Percentiles rank a stretch among this genome's conserved stretches.
These are phyloP conservation scores for Crithidia brevicula DNA, from an alignment of 208 protist species.

Conservation along the genomic window DNA sequence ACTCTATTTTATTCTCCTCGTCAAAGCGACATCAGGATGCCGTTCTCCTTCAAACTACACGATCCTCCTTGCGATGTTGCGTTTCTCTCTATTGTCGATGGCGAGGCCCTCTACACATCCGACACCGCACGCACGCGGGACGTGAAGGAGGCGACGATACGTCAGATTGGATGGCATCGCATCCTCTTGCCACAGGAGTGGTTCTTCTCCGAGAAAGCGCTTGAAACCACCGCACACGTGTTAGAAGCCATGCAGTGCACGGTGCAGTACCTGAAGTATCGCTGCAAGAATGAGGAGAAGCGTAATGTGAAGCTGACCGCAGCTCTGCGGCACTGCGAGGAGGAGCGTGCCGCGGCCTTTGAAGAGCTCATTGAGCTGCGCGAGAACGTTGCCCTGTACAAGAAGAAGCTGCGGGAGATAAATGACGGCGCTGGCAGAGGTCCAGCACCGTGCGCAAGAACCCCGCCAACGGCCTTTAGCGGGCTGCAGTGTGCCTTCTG, in stretches of 20 bases:
- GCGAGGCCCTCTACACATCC: slow-evolving; percentile 59
- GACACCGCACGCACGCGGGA: slow-evolving; percentile 31
- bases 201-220: slow-evolving; percentile 57
- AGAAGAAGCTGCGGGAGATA: slow-evolving; percentile 28
- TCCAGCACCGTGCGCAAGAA: background rate
- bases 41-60: slow-evolving; percentile 61
- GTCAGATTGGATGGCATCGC: slow-evolving; percentile 70
- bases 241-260: slow-evolving; percentile 76
- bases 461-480: background rate
- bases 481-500: slow-evolving; percentile 55
- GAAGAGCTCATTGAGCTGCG: slow-evolving; percentile 73
- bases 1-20: background rate
- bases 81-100: slow-evolving; percentile 74
- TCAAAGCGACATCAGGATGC: too few relatives aligned
- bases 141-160: slow-evolving; percentile 66
- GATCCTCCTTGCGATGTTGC: slow-evolving; percentile 69
- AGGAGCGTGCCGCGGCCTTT: slow-evolving; percentile 62
- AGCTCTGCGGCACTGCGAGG: slow-evolving; percentile 31
- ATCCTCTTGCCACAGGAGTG: slow-evolving; percentile 59
- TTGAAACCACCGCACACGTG: slow-evolving; percentile 38
- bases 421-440: background rate
- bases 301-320: slow-evolving; percentile 9
- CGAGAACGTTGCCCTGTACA: slow-evolving; percentile 44
- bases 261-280: slow-evolving; percentile 68
- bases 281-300: slow-evolving; percentile 31